phyloP scores from a whole-genome alignment of 768 basidiomycete species.

The Kwoniella dejecticola region DNA sequence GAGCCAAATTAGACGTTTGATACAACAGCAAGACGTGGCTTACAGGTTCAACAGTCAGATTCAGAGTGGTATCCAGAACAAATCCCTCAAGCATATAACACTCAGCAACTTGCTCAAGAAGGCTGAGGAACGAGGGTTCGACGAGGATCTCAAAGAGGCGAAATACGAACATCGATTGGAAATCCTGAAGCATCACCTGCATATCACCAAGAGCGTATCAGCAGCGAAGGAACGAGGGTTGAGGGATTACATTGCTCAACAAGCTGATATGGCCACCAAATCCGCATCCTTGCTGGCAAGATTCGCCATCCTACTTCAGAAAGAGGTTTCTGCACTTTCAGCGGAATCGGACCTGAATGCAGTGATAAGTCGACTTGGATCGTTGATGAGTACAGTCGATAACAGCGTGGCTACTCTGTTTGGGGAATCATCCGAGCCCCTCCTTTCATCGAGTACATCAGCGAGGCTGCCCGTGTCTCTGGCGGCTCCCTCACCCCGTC shows the following conservation, averaged over 20 bases:
- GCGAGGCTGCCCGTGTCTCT: constrained; percentile 7
- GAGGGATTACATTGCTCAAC: constrained; percentile 19
- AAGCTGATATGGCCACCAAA: constrained; percentile 19
- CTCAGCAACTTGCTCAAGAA: constrained; percentile 30
- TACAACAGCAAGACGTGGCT: constrained; percentile 29
- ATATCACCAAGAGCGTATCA: constrained; percentile 24
- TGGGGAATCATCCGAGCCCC: constrained; percentile 8
- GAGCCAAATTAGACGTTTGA: constrained; percentile 21
- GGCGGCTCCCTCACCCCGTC: constrained; percentile 21
- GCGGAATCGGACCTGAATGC: background rate
- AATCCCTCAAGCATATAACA: constrained; percentile 25
- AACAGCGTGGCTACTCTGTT: constrained; percentile 13
- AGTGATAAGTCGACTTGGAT: background rate
- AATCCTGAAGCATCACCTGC: constrained; percentile 24
- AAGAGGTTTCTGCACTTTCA: constrained; percentile 2
- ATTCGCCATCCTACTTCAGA: constrained; percentile 12
- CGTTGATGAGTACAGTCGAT: constrained; percentile 12
- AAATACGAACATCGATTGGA: constrained; percentile 28
- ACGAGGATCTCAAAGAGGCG: constrained; percentile 27
- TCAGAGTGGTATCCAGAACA: constrained; percentile 19
- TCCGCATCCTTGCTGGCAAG: constrained; percentile 11
- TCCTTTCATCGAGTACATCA: constrained; percentile 5
- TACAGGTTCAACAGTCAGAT: constrained; percentile 34
- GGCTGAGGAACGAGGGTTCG: constrained; percentile 31
- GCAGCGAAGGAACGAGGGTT: constrained; percentile 28